Base-by-base conservation (phyloP, 257 asterid genomes). In the Solanum chilense region DNA sequence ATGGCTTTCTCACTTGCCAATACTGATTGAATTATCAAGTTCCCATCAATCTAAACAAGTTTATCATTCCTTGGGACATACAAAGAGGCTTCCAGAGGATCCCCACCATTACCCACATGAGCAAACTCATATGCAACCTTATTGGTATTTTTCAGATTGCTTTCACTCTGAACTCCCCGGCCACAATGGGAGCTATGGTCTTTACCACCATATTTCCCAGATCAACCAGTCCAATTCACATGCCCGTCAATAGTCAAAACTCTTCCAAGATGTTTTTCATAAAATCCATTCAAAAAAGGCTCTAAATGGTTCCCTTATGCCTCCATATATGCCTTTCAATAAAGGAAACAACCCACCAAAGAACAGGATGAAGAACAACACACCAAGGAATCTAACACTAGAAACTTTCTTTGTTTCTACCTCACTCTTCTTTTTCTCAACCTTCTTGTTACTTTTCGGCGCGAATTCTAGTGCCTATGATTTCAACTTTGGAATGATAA, bases 51-150 rank as follows among this genome's bases (percentile, higher is more conserved):
- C 90, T 94, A 91, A 75, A 94, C 94, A 83, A 92, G 95, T 86
- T 93, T 94, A 84, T 93, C 96, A 37, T 94, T 94, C 87, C 95
- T 92, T 76, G 96, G 98, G 82, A 94, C 95, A 90, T 13, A 93
- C 87, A 94, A 80, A 6, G 96, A 94, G 2, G 96, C 93, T 7
- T 91, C 91, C 66, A 94, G 95, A 81, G 94, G 92, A 87, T 91
- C 95, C 12, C 93, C 93, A 82, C 90, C 93, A 88, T 94, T 93
- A 33, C 90, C 88, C 42, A 78, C 56, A 23, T 41, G 90, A 86
- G 76, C 87, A 82, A 89, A 88, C 86, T 91, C 95, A 66, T 91
- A 93, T 0, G 86, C 91, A 87, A 81, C 75, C 45, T 29, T 69
- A 69, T 47, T 47, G 56, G 0, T 47, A 47, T 13, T 47, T 47